Evolutionary conservation across 192 early-diverging fungal species (phyloP).

Genomic region (Coemansia sp.): DNA sequence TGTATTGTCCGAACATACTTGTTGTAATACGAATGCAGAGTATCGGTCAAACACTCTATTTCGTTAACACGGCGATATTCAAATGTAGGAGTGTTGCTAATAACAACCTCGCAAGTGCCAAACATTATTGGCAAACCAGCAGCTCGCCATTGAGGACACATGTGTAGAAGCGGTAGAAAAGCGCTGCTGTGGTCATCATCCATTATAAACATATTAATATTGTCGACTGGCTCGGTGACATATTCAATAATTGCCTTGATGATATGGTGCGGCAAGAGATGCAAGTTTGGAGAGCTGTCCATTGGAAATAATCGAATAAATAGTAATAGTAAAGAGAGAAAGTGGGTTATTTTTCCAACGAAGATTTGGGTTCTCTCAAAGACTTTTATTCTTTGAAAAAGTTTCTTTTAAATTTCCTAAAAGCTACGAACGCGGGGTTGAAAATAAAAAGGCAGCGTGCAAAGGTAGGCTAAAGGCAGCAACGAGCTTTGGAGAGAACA

Average conservation of each 20-base stretch:
- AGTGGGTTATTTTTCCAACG: too few relatives aligned
- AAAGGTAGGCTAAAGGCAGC: too few relatives aligned
- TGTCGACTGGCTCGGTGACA: neutral
- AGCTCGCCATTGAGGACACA: constrained; percentile 2
- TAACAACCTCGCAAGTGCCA: neutral
- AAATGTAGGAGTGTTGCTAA: neutral
- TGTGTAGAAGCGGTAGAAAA: neutral
- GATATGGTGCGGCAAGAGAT: constrained; percentile 4
- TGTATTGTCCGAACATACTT: neutral
- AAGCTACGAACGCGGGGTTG: neutral
- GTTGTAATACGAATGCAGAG: constrained; percentile 2
- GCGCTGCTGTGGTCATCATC: neutral
- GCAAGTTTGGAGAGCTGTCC: neutral
- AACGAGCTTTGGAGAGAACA: neutral
- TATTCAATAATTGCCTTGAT: constrained; percentile 5
- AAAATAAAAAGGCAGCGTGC: neutral
- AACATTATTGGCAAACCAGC: constrained; percentile 3
- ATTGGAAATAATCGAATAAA: too few relatives aligned
- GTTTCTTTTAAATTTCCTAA: neutral
- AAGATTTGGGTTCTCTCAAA: too few relatives aligned
- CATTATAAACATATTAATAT: constrained; percentile 6
- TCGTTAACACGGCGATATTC: neutral
- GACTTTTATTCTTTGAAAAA: too few relatives aligned
- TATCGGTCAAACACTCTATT: neutral
- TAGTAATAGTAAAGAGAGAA: too few relatives aligned